Evolutionary conservation across 2,329 filamentous ascomycete species (phyloP).

Genomic region (Mycosphaerelloides madeirae): DNA sequence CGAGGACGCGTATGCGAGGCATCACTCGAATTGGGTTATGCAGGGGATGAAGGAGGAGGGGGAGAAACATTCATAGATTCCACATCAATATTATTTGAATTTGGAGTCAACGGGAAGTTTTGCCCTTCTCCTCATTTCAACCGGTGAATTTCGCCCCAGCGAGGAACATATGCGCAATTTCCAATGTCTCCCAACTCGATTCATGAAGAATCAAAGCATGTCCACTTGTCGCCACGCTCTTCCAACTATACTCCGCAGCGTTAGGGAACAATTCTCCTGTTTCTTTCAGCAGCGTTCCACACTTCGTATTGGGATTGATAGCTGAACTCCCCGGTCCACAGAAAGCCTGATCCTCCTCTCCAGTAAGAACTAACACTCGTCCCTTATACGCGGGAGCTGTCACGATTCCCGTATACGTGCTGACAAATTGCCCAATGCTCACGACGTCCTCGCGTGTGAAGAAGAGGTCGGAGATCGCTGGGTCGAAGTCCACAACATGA

Average conservation of each 20-base stretch:
- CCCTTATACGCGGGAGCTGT: conserved; percentile 7
- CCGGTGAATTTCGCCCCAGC: conserved; percentile 2
- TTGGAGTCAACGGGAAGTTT: no score
- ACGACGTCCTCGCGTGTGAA: conserved; percentile 14
- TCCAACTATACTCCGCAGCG: conserved; percentile 12
- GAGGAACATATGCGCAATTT: conserved; percentile 10
- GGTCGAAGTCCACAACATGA: conserved; percentile 12
- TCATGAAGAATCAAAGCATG: conserved; percentile 12
- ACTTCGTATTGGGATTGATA: conserved; percentile 5
- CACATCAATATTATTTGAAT: background rate
- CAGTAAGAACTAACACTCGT: conserved; percentile 13
- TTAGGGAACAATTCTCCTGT: conserved; percentile 13
- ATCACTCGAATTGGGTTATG: conserved; percentile 34
- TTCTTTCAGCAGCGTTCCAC: conserved; percentile 9
- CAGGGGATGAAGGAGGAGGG: conserved; percentile 37
- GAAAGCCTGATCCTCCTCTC: conserved; percentile 18
- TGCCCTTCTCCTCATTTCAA: no score
- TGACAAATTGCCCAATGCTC: conserved; percentile 13
- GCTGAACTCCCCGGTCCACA: conserved; percentile 15
- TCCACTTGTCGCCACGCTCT: conserved; percentile 11
- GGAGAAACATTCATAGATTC: conserved; percentile 31
- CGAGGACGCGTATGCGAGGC: conserved; percentile 34
- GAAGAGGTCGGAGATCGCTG: conserved; percentile 8
- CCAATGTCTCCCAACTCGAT: conserved; percentile 3
- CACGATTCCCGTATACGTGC: conserved; percentile 7